Base-by-base conservation (phyloP, 805 yeast genomes). In the Kodamaea kakaduensis region DNA sequence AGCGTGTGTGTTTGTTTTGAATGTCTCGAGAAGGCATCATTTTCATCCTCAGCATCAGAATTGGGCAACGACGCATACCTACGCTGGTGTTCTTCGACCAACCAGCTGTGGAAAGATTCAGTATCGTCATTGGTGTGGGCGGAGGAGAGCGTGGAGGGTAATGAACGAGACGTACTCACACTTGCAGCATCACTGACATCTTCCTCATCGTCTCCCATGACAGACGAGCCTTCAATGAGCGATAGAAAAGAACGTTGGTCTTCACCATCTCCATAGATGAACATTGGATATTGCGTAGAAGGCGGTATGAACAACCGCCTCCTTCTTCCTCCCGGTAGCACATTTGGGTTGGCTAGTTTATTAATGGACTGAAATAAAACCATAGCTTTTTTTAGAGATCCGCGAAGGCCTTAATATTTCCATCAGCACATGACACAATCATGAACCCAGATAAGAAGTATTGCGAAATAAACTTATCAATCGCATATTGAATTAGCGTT, bases 211-310 rank as follows among this genome's bases (percentile, higher is more conserved):
- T 33, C 46, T 5, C 53, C 51, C 3, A 52, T 45, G 17, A 52
- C 59, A 13, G 66, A 59, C 4, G 64, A 58, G 12, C 56, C 52
- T 38, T 64, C 69, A 19, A 61, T 61, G 13, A 58, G 45, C 10
- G 70, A 64, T n/a, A 67, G 45, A 39, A 67, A 67, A 6, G 70
- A 63, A 20, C 72, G 46, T 45, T 64, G 70, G 47, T 67, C 71
- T 18, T 64, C 69, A 2, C 67, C 71, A 3, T 52, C 63, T 5
- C 73, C 73, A 43, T 65, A 66, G 34, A 53, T 52, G 45, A 67
- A 67, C 17, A 67, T 45, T 4, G 72, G 73, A 32, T 48, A 50
- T 28, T 66, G 60, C 5, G 73, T 67, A 5, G 69, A 61, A 1
- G 72, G 73, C 3, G 73, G 73, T 13, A 67, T 64, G 46, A 53